Conservation (phyloP, 768 basidiomycete genomes). For the Mrakia hoshinonis region DNA sequence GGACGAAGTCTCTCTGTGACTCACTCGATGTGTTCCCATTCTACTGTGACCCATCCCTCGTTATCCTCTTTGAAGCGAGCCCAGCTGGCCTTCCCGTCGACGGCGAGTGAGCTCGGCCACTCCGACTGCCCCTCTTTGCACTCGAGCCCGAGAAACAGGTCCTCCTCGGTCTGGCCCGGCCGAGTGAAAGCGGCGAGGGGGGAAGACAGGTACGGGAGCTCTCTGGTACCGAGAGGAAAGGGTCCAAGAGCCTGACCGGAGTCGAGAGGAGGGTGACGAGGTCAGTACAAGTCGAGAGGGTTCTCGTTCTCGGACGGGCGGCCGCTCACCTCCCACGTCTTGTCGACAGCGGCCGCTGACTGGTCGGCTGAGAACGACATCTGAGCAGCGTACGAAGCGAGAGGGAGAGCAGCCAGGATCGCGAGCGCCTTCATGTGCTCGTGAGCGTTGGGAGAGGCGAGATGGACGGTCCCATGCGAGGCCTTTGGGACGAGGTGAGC, state of each 20-base stretch:
- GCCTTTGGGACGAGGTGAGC: too few species aligned
- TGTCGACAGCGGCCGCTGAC: not conserved
- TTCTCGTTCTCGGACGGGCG: not conserved
- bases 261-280: not conserved
- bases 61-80: not conserved
- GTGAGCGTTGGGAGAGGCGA: too few species aligned
- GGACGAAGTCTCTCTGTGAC: slow-evolving; percentile 51
- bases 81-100: slow-evolving; percentile 45
- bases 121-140: slow-evolving; percentile 36
- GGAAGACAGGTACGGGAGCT: slow-evolving; percentile 73
- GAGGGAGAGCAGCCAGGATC: not conserved
- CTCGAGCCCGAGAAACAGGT: not conserved
- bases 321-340: not conserved
- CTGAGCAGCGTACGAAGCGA: not conserved
- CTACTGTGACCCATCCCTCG: slow-evolving; percentile 10
- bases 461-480: too few species aligned
- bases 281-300: not conserved
- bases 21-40: slow-evolving; percentile 6
- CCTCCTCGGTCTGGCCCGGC: slow-evolving; percentile 41
- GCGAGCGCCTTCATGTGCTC: not conserved
- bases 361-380: not conserved
- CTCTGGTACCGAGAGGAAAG: slow-evolving; percentile 73
- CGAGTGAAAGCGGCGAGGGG: slow-evolving; percentile 47
- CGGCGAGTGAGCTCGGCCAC: slow-evolving; percentile 64
- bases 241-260: slow-evolving; percentile 55